Evolutionary conservation across 768 basidiomycete species (phyloP), one percentile per base, ranked within the genome.

Genomic region (Boletus pseudopeckii): DNA sequence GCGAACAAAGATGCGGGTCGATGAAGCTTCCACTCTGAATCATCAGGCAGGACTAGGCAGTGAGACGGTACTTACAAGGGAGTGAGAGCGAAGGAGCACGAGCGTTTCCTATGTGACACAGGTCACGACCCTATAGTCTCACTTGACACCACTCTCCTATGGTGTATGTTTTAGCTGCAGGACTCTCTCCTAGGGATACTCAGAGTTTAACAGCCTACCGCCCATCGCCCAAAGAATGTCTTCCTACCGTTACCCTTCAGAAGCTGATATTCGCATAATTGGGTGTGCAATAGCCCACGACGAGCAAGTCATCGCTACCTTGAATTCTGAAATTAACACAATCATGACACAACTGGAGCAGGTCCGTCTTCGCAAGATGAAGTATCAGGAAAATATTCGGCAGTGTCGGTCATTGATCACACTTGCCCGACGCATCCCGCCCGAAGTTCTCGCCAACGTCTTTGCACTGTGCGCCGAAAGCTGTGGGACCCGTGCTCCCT

Each of bases 11-110:
- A 68, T 60, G 71, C 72, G 78, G 87, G 82, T 91, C 78, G 75
- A 81, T 87, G 70, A 73, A 86, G 90, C 75, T 84, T 90, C 90
- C 90, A 92, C 90, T 92, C 90, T 88, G 85, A 88, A 82, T 92
- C 88, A 92, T 92, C 90, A 70, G 68, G 32, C 61, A 20, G 34
- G 34, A 55, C 38, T 1, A 37, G 34, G 39, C 46, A 33, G 8
- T 8, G 52, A 47, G 59, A 47, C 10, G 22, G 56, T 50, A 53
- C 67, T 69, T 38, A 73, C 69, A 30, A 22, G 46, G 2, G 10
- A 32, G 60, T 44, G 36, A 30, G 37, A 42, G 47, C 15, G 13
- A 51, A 42, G 37, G 28, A 48, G 18, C 26, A 33, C 22, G 22
- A 45, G 13, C 32, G 22, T n/a, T 36, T 30, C 33, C 32, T 20